Evolutionary conservation across 2,329 filamentous ascomycete genomes (phyloP), one percentile per base, ranked within the genome.

Genomic region (Ilyonectria destructans): DNA sequence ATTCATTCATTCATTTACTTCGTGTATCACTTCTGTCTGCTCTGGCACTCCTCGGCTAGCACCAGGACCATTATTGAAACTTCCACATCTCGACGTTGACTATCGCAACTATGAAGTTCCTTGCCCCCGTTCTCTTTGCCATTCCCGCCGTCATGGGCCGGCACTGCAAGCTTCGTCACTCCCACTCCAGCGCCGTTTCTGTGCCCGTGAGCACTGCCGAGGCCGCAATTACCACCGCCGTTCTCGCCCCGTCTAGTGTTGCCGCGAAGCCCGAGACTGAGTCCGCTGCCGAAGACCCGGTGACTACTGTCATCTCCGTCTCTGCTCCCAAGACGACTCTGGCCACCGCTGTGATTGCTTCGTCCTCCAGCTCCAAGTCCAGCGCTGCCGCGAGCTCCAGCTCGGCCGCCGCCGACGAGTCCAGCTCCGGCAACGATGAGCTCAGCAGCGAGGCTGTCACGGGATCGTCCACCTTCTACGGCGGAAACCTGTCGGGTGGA

Each of bases 401-500:
- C 19, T 54, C 66, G 6, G 48, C 31, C 15, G 49, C 61, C 15
- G 58, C 40, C 19, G 54, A 58, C 23, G 58, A 9, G 15, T 65
- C 69, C 9, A 33, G 21, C 2, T 46, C 69, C 10, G 66, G 54
- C 6, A 48, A 55, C 15, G 54, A 59, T 17, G 48, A 62, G 9
- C 58, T 77, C 4, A 63, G 66, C 1, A 65, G 69, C 4, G 31
- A 40, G 0, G 63, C 71, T 0, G 52, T 68, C 57, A 65, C 74
- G 19, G 75, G 75, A 21, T 65, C 65, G 0, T 77, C 77, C 2
- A 89, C 87, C 54, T 87, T 83, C 71, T 89, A 89, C 74, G 84
- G 85, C 35, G 87, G 88, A 33, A 87, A 89, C 76, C 77, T 89
- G 2, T 78, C 80, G 6, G 90, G 90, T 45, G 91, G 91, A 69